A percentile compares a stretch with the other conserved stretches of the same genome.
Conservation (phyloP, 805 yeast species). For the Henningerozyma blattae region DNA sequence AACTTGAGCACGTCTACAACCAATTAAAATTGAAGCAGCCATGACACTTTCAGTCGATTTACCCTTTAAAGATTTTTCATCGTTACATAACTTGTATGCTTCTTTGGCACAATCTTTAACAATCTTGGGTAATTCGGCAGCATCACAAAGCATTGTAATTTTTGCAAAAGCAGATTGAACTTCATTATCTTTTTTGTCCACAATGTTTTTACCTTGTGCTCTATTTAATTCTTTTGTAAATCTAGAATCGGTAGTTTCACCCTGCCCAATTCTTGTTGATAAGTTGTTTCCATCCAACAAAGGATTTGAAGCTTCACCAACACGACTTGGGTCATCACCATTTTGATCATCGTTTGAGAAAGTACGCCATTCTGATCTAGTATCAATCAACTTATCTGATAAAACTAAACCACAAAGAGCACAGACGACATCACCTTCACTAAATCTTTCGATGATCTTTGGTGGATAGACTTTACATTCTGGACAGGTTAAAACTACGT, state of each 20-base stretch:
- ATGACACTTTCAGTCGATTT: slow-evolving; percentile 87
- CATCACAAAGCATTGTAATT: slow-evolving; percentile 94
- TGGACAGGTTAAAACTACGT: slow-evolving; percentile 84
- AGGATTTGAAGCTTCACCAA: slow-evolving; percentile 94
- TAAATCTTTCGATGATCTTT: slow-evolving; percentile 83
- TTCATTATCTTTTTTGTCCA: slow-evolving; percentile 80
- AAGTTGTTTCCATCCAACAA: slow-evolving; percentile 82
- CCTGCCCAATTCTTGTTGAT: slow-evolving; percentile 83
- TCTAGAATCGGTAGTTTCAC: slow-evolving; percentile 76
- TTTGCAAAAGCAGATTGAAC: slow-evolving; percentile 80
- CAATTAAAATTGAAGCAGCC: slow-evolving; percentile 93
- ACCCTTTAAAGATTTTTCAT: slow-evolving; percentile 75
- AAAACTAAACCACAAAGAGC: slow-evolving; percentile 92
- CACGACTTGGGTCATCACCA: slow-evolving; percentile 98
- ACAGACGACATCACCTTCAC: slow-evolving; percentile 98
- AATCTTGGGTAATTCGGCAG: slow-evolving; percentile 84
- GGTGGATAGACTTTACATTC: slow-evolving; percentile 96
- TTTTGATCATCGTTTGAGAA: slow-evolving; percentile 96
- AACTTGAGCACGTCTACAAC: slow-evolving; percentile 87
- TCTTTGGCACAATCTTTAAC: slow-evolving; percentile 98
- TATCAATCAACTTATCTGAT: slow-evolving; percentile 85
- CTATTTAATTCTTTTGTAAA: slow-evolving; percentile 83
- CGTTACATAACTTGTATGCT: slow-evolving; percentile 83
- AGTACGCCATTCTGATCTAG: slow-evolving; percentile 97
- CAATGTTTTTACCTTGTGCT: slow-evolving; percentile 76